Percentiles rank a stretch among this genome's conserved stretches.
phyloP scores from a whole-genome alignment of 768 basidiomycete species.

The Neoboletus magnificus region DNA sequence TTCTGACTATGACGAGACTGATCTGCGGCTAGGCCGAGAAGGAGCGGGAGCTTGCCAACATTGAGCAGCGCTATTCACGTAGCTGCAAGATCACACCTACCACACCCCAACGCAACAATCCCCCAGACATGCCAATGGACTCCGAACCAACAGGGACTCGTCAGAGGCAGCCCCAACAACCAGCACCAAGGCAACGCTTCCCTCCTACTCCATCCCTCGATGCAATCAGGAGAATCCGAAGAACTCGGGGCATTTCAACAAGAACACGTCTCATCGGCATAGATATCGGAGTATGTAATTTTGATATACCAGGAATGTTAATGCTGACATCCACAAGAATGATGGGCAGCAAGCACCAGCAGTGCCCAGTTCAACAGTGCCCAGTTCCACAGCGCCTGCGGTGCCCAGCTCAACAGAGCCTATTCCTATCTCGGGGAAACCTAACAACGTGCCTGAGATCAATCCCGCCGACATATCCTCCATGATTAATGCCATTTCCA shows the following conservation, averaged over 20 bases:
- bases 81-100: not conserved
- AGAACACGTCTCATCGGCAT: too few relatives aligned
- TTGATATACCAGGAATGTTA: too few relatives aligned
- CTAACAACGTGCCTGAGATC: not conserved
- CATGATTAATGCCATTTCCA: not conserved
- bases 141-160: not conserved
- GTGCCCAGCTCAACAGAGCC: not conserved
- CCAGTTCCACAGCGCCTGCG: too few relatives aligned
- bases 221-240: too few relatives aligned
- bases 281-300: too few relatives aligned
- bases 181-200: too few relatives aligned
- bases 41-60: conserved; percentile 6
- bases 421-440: not conserved
- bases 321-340: too few relatives aligned
- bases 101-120: not conserved
- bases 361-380: too few relatives aligned
- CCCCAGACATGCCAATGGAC: not conserved
- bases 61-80: conserved; percentile 1
- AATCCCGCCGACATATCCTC: not conserved
- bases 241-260: too few relatives aligned
- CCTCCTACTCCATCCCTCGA: not conserved
- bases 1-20: not conserved
- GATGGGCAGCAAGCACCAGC: too few relatives aligned
- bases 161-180: too few relatives aligned
- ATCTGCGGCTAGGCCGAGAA: not conserved